Conservation (phyloP, 2,329 filamentous ascomycete genomes). For the Ambrosiella beaveri region DNA sequence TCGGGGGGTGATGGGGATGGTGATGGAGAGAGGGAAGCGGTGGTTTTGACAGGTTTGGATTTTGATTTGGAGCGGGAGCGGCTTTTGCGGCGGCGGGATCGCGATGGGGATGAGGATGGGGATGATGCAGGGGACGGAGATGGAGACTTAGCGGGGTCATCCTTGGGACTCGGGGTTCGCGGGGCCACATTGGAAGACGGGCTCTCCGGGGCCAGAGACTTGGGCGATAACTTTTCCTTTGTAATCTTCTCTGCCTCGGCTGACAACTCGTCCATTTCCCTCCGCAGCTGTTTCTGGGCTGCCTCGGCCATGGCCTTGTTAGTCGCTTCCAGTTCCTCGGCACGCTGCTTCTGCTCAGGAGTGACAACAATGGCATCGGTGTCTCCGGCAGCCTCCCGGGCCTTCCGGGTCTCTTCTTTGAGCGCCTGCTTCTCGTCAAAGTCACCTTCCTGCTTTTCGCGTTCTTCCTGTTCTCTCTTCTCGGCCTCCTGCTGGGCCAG, state of each 20-base stretch:
- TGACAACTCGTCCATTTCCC: not conserved
- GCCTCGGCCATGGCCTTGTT: not conserved
- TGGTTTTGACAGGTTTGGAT: not conserved
- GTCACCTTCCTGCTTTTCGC: not conserved
- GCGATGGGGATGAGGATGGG: too few relatives aligned
- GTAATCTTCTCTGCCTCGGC: not conserved
- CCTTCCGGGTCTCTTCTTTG: not conserved
- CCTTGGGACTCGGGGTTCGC: too few relatives aligned
- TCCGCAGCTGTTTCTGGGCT: not conserved
- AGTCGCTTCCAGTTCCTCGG: not conserved
- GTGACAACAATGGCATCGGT: too few relatives aligned
- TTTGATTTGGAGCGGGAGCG: not conserved
- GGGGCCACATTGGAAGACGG: too few relatives aligned
- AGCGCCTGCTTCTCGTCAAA: not conserved
- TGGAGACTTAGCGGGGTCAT: too few relatives aligned
- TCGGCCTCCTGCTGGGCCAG: constrained; percentile 5
- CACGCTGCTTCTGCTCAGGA: not conserved
- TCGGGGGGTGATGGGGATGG: not conserved
- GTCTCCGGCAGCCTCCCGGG: not conserved
- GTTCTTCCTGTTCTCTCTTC: not conserved
- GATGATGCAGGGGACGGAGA: too few relatives aligned
- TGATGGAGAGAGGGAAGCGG: not conserved
- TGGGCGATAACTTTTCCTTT: too few relatives aligned
- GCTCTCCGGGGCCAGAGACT: too few relatives aligned
- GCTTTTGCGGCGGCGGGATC: not conserved